A percentile compares a stretch with the other conserved stretches of the same genome.
Conservation (phyloP, 352 stramenopile genomes). For the Hyphochytrium catenoides region DNA sequence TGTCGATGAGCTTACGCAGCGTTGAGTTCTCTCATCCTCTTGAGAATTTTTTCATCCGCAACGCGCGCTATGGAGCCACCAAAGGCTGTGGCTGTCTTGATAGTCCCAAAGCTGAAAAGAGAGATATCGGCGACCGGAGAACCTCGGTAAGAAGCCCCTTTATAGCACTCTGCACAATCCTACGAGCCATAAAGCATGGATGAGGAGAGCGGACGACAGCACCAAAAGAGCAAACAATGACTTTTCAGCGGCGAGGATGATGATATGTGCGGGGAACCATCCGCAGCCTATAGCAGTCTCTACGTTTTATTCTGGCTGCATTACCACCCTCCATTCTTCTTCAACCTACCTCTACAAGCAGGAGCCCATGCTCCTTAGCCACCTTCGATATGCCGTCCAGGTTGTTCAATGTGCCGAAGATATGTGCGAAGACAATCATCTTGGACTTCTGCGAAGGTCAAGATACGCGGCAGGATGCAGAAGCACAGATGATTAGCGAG, state of each 20-base stretch:
- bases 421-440: slow-evolving; percentile 39
- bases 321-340: too few relatives aligned
- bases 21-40: slow-evolving; percentile 37
- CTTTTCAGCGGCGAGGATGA: too few relatives aligned
- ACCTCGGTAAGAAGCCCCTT: slow-evolving; percentile 29
- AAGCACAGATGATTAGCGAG: too few relatives aligned
- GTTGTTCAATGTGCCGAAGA: slow-evolving; percentile 38
- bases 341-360: slow-evolving; percentile 25
- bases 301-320: too few relatives aligned
- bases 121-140: slow-evolving; percentile 31
- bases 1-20: slow-evolving; percentile 13
- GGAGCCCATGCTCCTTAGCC: slow-evolving; percentile 19
- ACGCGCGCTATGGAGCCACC: slow-evolving; percentile 35
- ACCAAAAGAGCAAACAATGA: too few relatives aligned
- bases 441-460: slow-evolving; percentile 20
- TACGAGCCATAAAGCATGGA: neutral
- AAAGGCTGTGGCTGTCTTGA: slow-evolving; percentile 56
- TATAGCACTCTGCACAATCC: slow-evolving; percentile 48
- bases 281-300: too few relatives aligned
- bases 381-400: slow-evolving; percentile 24
- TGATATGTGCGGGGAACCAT: too few relatives aligned
- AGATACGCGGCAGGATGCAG: too few relatives aligned
- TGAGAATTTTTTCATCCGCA: slow-evolving; percentile 19
- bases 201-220: neutral
- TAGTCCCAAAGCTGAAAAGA: slow-evolving; percentile 65